These are phyloP conservation scores for Fomes fomentarius DNA, from an alignment of 1,284 basidiomycete species.

Conservation along the genomic window DNA sequence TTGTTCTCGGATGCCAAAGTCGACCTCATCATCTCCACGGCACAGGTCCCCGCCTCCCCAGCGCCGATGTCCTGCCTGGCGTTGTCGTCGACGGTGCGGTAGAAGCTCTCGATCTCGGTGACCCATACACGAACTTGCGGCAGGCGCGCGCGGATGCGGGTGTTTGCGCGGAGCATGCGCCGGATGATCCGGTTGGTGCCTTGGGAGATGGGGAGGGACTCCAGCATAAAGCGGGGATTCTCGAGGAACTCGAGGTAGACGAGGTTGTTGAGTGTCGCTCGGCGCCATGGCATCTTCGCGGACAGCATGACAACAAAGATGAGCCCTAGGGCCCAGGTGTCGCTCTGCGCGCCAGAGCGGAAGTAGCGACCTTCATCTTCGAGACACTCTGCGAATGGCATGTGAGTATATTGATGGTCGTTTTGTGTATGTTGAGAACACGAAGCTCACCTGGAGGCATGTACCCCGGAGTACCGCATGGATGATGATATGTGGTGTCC, in stretches of 20 bases:
- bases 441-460: conserved; percentile 52
- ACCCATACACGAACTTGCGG: conserved; percentile 52
- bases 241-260: conserved; percentile 52
- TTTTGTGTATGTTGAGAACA: neutral
- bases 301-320: conserved; percentile 73
- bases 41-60: neutral
- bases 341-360: conserved; percentile 75
- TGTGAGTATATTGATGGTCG: neutral
- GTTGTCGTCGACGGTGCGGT: conserved; percentile 22
- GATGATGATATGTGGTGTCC: conserved; percentile 50
- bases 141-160: conserved; percentile 56
- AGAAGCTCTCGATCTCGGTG: conserved; percentile 30
- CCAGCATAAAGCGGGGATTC: conserved; percentile 67
- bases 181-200: conserved; percentile 60
- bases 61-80: too few relatives aligned
- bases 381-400: conserved; percentile 24
- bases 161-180: conserved; percentile 57
- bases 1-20: neutral
- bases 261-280: conserved; percentile 70
- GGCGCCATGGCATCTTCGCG: conserved; percentile 85
- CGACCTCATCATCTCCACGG: conserved; percentile 5
- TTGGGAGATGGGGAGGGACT: conserved; percentile 72
- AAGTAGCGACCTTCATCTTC: conserved; percentile 3
- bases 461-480: conserved; percentile 52
- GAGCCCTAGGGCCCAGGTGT: conserved; percentile 83